Evolutionary conservation across 352 stramenopile genomes (phyloP).

Genomic region (Blastocystis sp.): DNA sequence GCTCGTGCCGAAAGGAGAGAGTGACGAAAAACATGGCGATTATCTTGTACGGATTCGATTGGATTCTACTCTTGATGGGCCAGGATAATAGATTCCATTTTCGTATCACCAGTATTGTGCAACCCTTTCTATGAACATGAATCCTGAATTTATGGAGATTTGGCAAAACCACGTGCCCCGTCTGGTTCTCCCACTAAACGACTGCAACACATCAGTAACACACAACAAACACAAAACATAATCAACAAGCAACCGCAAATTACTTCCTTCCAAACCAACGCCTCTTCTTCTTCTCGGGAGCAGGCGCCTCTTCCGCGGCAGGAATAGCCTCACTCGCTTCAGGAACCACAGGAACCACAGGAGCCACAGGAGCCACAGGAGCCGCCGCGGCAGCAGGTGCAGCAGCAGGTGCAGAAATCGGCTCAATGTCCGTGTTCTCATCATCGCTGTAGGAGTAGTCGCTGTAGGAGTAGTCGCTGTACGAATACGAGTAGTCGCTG

Average conservation of each 20-base stretch:
- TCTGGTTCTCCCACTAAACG: no score
- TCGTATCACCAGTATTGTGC: neutral
- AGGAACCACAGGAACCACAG: neutral
- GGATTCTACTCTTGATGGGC: neutral
- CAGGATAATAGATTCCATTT: neutral
- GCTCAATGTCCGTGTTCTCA: neutral
- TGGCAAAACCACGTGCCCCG: no score
- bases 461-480: conserved; percentile 24
- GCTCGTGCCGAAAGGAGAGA: neutral
- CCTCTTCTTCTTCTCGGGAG: conserved; percentile 41
- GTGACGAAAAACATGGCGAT: neutral
- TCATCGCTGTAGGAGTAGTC: conserved; percentile 20
- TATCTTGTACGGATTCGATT: neutral
- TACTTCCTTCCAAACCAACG: conserved; percentile 31
- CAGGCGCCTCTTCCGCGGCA: neutral
- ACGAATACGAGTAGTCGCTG: conserved; percentile 29
- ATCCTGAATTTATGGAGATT: neutral
- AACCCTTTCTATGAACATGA: neutral
- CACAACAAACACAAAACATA: conserved; percentile 61
- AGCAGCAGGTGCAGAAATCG: neutral
- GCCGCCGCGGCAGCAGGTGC: neutral
- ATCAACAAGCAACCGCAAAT: conserved; percentile 56
- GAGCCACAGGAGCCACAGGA: neutral
- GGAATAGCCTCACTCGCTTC: neutral
- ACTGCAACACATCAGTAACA: neutral